Evolutionary conservation across 305 asterid genomes (phyloP).

Genomic region (Rubia tinctorum): DNA sequence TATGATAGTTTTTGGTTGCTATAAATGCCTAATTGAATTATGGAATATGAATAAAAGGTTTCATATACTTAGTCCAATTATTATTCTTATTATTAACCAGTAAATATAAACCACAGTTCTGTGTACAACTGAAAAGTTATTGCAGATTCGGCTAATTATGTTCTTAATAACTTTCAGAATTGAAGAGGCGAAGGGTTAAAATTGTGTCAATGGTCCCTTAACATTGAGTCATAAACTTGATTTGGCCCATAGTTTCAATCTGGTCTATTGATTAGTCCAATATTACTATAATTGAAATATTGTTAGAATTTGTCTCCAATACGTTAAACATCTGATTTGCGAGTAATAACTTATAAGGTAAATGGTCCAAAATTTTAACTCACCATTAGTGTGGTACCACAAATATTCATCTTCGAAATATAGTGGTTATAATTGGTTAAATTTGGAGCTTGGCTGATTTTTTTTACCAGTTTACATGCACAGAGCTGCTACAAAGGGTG

Average conservation of each 20-base stretch:
- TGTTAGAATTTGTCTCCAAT: not conserved
- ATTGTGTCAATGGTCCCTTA: not conserved
- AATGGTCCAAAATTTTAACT: not conserved
- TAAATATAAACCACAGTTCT: too few relatives aligned
- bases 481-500: too few relatives aligned
- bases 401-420: too few relatives aligned
- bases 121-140: too few relatives aligned
- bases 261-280: too few relatives aligned
- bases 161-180: not conserved
- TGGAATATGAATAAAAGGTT: too few relatives aligned
- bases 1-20: too few relatives aligned
- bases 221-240: not conserved
- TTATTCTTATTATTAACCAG: too few relatives aligned
- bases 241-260: not conserved
- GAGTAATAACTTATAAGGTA: not conserved
- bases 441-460: not conserved
- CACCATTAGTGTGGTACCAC: not conserved
- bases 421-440: not conserved
- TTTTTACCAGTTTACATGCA: too few relatives aligned
- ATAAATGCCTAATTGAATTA: too few relatives aligned
- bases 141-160: too few relatives aligned
- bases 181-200: not conserved
- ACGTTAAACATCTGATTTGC: not conserved
- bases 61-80: too few relatives aligned
- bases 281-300: not conserved